Conservation (phyloP, 2,329 filamentous ascomycete species). For the Drechslera avenae region DNA sequence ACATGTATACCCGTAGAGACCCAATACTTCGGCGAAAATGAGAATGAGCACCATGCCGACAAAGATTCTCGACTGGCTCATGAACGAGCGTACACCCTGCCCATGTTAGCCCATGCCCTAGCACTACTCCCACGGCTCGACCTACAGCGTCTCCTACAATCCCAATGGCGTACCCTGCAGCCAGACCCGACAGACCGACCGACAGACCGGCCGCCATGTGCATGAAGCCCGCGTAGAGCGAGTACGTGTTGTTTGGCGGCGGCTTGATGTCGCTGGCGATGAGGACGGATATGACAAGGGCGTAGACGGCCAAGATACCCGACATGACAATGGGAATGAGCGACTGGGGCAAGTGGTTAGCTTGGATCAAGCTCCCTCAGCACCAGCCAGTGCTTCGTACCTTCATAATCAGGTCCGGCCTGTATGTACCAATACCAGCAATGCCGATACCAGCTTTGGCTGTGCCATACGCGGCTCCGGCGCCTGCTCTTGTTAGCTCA, state of each 20-base stretch:
- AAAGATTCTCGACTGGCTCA: constrained; percentile 94
- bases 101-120: constrained; percentile 20
- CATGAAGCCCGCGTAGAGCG: constrained; percentile 90
- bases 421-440: constrained; percentile 81
- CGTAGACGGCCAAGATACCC: constrained; percentile 98
- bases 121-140: constrained; percentile 10
- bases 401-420: constrained; percentile 91
- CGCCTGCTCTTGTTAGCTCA: constrained; percentile 52
- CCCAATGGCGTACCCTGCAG: constrained; percentile 72
- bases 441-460: constrained; percentile 90
- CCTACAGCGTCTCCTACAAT: constrained; percentile 87
- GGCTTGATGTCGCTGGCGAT: constrained; percentile 89
- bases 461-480: constrained; percentile 83
- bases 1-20: constrained; percentile 82
- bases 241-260: constrained; percentile 70
- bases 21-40: constrained; percentile 97
- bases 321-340: constrained; percentile 95
- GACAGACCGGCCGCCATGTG: constrained; percentile 89
- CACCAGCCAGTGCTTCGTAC: constrained; percentile 48
- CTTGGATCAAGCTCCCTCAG: constrained; percentile 27
- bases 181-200: constrained; percentile 59
- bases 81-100: constrained; percentile 85
- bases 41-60: constrained; percentile 98
- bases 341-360: constrained; percentile 58
- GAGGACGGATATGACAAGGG: constrained; percentile 93